A percentile compares a stretch with the other conserved stretches of the same genome.
Evolutionary conservation across 106 monocot genomes (phyloP).

Genomic region (Apostasia shenzhenica): DNA sequence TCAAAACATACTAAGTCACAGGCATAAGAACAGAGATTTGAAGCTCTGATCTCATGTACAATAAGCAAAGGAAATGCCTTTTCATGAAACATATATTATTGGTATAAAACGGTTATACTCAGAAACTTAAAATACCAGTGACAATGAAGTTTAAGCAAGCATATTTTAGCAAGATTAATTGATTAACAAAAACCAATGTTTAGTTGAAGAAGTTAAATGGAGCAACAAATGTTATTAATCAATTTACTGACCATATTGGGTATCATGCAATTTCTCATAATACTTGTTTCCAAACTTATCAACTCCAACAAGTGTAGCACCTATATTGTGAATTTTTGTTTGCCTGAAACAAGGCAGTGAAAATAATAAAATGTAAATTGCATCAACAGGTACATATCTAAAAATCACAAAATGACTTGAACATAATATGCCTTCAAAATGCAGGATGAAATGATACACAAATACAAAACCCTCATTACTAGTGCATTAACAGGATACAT

Average conservation of each 20-base stretch:
- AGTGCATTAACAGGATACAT: not conserved
- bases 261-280: slow-evolving; percentile 65
- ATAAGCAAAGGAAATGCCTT: too few species aligned
- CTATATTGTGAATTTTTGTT: slow-evolving; percentile 96
- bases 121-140: too few species aligned
- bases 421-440: not conserved
- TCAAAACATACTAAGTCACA: too few species aligned
- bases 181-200: too few species aligned
- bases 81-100: too few species aligned
- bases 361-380: not conserved
- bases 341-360: slow-evolving; percentile 45
- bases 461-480: not conserved
- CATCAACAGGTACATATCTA: not conserved
- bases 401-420: not conserved
- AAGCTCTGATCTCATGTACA: too few species aligned
- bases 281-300: slow-evolving; percentile 98
- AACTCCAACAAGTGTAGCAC: slow-evolving; percentile 83
- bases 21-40: too few species aligned
- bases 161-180: too few species aligned
- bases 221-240: slow-evolving; percentile 4
- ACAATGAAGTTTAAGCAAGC: too few species aligned
- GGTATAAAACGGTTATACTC: too few species aligned
- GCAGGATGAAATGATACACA: not conserved
- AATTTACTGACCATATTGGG: slow-evolving; percentile 62
- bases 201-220: not conserved